These are phyloP conservation scores for Elaeagnus macrophylla DNA, from an alignment of 306 rosid species.

Conservation along the genomic window DNA sequence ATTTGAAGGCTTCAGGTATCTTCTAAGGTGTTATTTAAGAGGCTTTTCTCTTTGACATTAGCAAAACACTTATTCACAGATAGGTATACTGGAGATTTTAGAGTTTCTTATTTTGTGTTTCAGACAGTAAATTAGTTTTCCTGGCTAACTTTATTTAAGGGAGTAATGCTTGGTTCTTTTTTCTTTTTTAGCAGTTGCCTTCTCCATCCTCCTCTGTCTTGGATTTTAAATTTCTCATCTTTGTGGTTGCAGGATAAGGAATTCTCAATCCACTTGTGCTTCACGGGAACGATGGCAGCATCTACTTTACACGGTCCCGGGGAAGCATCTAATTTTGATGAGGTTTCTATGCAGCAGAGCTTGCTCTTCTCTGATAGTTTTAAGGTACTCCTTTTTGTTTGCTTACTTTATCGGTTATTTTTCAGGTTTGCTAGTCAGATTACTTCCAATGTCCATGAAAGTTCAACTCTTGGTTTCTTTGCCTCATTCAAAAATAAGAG, in stretches of 20 bases:
- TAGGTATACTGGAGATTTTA: background rate
- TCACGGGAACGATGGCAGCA: constrained; percentile 54
- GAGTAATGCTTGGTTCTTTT: constrained; percentile 4
- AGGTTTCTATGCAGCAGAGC: constrained; percentile 93
- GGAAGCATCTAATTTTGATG: constrained; percentile 75
- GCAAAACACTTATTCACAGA: constrained; percentile 12
- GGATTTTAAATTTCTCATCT: background rate
- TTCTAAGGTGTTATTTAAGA: constrained; percentile 32
- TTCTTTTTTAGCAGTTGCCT: constrained; percentile 1
- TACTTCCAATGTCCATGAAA: background rate
- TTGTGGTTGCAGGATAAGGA: constrained; percentile 21
- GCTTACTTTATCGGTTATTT: background rate
- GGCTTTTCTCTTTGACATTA: constrained; percentile 9
- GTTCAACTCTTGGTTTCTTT: background rate
- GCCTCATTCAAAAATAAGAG: background rate
- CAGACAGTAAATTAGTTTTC: background rate
- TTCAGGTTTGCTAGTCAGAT: background rate
- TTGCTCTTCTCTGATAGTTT: constrained; percentile 90
- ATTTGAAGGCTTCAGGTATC: constrained; percentile 31
- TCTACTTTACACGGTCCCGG: constrained; percentile 42
- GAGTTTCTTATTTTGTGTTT: background rate
- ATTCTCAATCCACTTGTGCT: constrained; percentile 22
- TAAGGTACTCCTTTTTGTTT: constrained; percentile 37
- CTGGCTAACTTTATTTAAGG: background rate
- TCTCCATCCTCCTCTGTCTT: constrained; percentile 7